Evolutionary conservation across 164 flowering plant species (phyloP).

Genomic region (Vitis rupestris): DNA sequence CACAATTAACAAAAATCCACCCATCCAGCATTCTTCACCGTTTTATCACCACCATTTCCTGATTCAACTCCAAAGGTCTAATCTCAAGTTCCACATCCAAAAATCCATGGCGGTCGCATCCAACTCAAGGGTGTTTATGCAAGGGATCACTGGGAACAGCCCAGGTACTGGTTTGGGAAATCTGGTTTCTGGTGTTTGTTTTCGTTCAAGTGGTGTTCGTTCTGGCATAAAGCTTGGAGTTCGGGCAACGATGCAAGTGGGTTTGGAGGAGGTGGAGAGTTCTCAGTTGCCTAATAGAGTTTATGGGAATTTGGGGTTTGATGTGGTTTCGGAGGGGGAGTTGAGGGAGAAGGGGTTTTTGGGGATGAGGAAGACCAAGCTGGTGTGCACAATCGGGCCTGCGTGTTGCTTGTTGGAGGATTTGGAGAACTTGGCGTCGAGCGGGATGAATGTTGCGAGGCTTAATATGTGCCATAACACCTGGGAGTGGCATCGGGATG

Average conservation of each 20-base stretch:
- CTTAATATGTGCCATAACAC: conserved; percentile 80
- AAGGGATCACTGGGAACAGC: conserved; percentile 15
- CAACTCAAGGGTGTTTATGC: conserved; percentile 18
- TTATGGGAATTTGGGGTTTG: conserved; percentile 37
- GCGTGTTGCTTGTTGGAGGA: conserved; percentile 58
- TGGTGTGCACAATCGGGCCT: conserved; percentile 85
- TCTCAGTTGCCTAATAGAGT: background rate
- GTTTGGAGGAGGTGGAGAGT: conserved; percentile 15
- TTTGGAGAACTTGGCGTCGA: conserved; percentile 59
- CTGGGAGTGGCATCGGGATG: conserved; percentile 73
- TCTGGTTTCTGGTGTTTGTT: conserved; percentile 14
- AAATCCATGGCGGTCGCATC: conserved; percentile 30
- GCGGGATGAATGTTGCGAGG: conserved; percentile 87
- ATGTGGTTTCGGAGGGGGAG: conserved; percentile 62
- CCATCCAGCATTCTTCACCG: background rate
- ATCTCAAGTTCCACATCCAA: background rate
- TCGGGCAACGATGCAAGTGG: conserved; percentile 26
- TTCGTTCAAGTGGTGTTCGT: conserved; percentile 1
- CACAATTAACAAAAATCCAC: background rate
- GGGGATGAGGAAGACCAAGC: conserved; percentile 86
- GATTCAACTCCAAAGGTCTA: background rate
- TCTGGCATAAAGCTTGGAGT: conserved; percentile 18
- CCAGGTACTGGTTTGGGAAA: conserved; percentile 9
- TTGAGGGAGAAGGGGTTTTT: conserved; percentile 70
- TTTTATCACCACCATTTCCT: background rate